Base-by-base conservation (phyloP, 78 protist species). In the Chrysochromulina parva region DNA sequence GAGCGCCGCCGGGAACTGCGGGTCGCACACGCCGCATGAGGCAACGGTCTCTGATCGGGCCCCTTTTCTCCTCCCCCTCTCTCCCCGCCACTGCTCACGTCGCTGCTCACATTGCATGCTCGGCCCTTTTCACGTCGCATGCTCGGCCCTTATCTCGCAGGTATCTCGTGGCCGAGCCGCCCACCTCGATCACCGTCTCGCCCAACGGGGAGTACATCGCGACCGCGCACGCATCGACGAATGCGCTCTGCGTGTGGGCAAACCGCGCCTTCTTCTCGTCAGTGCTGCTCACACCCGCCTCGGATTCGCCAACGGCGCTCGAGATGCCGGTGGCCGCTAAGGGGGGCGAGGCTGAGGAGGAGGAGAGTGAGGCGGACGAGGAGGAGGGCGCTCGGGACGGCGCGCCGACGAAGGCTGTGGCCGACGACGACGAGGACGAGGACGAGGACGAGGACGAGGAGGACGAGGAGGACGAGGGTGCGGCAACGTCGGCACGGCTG, bases 231-330 rank as follows among this genome's bases (percentile, higher is more conserved):
- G 89, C 78, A 9, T 89, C 81, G 88, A 50, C 74, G 17, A 14
- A 57, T 4, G 90, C 89, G 5, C 52, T 95, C 16, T 89, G 89
- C 91, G 67, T 95, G 10, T 95, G 96, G 88, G 96, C 90, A 26
- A 80, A 88, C 60, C 93, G 92, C 84, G 17, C 85, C 17, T 13
- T 24, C 62, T 78, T 78, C 86, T 1, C 38, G 3, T 2, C 4
- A 5, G 62, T 53, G 0, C 58, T 53, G 38, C 6, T 78, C 10
- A 62, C 13, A 11, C 14, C 2, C 4, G 86, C 78, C 9, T 9
- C 26, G 24, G 10, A 65, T 13, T 19, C 9, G 71, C 71, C n/a
- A 0, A 4, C 28, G 71, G 71, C 16, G 26, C 28, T 19, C 14
- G 10, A 65, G 26, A 20, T 65, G 71, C 28, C 71, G 0, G 4